Base-by-base conservation (phyloP, 345 rosid genomes). In the Streptanthus diversifolius region DNA sequence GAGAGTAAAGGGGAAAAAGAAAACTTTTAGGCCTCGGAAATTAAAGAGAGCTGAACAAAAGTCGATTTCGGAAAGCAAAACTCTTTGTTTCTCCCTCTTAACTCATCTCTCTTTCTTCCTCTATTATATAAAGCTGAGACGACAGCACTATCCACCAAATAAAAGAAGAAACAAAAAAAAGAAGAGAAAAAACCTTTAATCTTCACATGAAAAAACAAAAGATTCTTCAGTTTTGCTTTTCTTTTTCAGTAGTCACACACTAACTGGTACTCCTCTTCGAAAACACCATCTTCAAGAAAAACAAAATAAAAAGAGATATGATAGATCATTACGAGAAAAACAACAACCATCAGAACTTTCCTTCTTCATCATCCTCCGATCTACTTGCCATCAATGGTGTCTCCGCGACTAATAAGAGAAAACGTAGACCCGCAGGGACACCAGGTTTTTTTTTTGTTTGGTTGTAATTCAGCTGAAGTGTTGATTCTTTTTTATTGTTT, bases 381-480 rank as follows among this genome's bases (percentile, higher is more conserved):
- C 73, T 65, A 14, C 67, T 57, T 48, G 43, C 33, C 52, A 56
- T 36, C 63, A 68, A 75, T 51, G 74, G 64, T 68, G 35, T 25
- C 21, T 8, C 52, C 45, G 5, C 5, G 30, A 33, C 68, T 36
- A 47, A 76, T 58, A 92, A 90, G 81, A 82, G 91, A 64, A 90
- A 87, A 80, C 68, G 98, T 47, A 80, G 97, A 66, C 93, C 97
- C 0, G 95, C 98, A 27, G 98, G 98, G 24, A 87, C 96, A 55
- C 98, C 97, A 80, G 98, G 96, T 90, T 36, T 27, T 30, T 69
- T 52, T 15, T 10, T 7, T 12, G 2, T 12, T 12, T 2, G 11
- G 4, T 25, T 25, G 33, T 22, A 4, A 40, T 5, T 33, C 25
- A 22, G 1, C 24, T 19, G 39, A 47, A 43, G 3, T 33, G 9